phyloP scores from a whole-genome alignment of 2,329 filamentous ascomycete genomes.

The Microdochium nivale region DNA sequence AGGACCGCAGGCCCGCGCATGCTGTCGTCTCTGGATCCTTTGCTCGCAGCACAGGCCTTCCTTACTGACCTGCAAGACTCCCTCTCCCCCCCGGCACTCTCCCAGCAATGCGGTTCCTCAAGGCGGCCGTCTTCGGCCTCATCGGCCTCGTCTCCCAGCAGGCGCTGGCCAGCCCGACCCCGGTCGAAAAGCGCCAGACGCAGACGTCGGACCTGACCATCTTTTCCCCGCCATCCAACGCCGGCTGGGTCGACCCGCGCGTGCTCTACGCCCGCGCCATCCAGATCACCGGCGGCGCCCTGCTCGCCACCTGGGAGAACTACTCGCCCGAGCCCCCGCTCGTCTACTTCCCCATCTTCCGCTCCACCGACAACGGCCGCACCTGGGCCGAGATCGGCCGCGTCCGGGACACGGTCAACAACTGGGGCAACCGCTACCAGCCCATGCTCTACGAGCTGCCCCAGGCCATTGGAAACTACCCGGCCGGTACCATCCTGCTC shows the following conservation, averaged over 20 bases:
- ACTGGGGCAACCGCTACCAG: conserved; percentile 59
- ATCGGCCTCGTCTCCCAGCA: neutral
- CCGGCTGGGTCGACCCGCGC: conserved; percentile 28
- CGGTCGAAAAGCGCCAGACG: conserved; percentile 1
- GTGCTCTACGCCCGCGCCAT: conserved; percentile 33
- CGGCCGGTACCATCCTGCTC: conserved; percentile 52
- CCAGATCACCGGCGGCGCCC: conserved; percentile 30
- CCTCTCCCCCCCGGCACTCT: neutral
- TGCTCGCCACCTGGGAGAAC: conserved; percentile 45
- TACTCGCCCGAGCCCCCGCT: conserved; percentile 44
- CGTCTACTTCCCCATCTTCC: conserved; percentile 45
- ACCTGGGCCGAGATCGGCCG: conserved; percentile 55
- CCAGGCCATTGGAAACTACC: conserved; percentile 43
- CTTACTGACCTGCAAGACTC: neutral
- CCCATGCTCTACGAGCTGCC: conserved; percentile 58
- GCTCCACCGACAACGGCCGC: conserved; percentile 40
- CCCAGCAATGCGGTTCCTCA: conserved; percentile 3
- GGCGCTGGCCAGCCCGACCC: neutral
- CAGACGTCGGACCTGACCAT: conserved; percentile 20
- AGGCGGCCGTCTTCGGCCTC: conserved; percentile 1
- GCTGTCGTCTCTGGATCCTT: neutral
- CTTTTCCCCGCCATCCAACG: conserved; percentile 28
- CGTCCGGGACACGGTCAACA: conserved; percentile 54
- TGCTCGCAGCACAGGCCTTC: neutral
- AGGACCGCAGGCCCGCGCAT: neutral